These are phyloP conservation scores for Thermothielavioides terrestris DNA, from an alignment of 495 filamentous ascomycete species.

Conservation along the genomic window DNA sequence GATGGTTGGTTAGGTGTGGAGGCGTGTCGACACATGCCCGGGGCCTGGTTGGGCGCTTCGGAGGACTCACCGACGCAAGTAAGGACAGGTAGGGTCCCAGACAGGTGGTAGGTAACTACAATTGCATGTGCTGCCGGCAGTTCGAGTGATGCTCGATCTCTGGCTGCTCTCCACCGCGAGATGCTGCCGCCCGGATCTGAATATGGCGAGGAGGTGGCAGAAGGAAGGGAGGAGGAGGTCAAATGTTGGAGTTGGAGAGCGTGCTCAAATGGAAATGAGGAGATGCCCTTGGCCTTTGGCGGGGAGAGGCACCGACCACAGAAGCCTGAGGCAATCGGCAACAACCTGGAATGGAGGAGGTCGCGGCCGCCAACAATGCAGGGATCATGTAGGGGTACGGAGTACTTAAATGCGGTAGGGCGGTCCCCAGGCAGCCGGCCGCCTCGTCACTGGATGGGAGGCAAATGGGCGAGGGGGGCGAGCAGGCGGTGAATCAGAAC, in stretches of 20 bases:
- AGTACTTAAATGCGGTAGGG: conserved; percentile 23
- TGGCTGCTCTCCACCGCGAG: neutral
- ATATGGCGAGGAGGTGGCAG: neutral
- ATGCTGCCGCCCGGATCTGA: neutral
- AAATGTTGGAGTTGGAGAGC: no score
- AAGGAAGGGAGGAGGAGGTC: neutral
- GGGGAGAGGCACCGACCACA: neutral
- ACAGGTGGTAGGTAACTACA: no score
- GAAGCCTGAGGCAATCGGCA: conserved; percentile 8
- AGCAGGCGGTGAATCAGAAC: conserved; percentile 3
- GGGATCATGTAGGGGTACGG: conserved; percentile 3
- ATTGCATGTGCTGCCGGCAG: no score
- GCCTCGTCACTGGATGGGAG: conserved; percentile 15
- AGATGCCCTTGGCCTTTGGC: neutral
- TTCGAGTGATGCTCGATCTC: no score
- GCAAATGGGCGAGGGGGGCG: conserved; percentile 6
- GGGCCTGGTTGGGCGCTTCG: no score
- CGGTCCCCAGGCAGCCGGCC: conserved; percentile 19
- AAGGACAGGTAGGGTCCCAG: no score
- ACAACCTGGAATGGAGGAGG: neutral
- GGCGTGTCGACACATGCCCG: no score
- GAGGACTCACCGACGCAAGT: no score
- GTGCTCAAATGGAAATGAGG: neutral
- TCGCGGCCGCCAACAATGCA: neutral
- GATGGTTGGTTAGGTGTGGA: no score